phyloP scores from a whole-genome alignment of 2,329 filamentous ascomycete genomes.

The Xylariaceae sp. region DNA sequence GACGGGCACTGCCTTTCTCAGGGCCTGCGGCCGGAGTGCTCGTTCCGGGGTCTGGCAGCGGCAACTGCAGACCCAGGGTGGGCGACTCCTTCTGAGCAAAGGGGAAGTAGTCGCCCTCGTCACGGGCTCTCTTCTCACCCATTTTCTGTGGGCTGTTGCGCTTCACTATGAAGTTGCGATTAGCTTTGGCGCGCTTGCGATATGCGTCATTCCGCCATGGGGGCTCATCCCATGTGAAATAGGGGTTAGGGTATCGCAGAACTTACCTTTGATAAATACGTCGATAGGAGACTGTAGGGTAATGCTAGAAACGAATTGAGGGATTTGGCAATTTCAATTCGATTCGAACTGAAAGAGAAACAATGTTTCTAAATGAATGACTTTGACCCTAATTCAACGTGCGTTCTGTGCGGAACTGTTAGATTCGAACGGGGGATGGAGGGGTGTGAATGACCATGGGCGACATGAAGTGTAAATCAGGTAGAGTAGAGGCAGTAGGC shows the following conservation, averaged over 20 bases:
- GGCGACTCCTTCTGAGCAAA: background rate
- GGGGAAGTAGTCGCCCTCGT: conserved; percentile 11
- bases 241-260: background rate
- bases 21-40: background rate
- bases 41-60: background rate
- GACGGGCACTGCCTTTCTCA: conserved; percentile 28
- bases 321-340: too few relatives aligned
- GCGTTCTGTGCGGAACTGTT: conserved; percentile 1
- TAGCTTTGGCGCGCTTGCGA: background rate
- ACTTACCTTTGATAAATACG: background rate
- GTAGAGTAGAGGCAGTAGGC: too few relatives aligned
- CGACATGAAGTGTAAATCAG: too few relatives aligned
- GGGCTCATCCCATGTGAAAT: background rate
- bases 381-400: too few relatives aligned
- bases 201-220: background rate
- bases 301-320: background rate
- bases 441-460: background rate
- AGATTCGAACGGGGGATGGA: background rate
- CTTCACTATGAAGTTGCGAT: background rate
- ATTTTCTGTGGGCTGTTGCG: conserved; percentile 9
- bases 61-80: background rate
- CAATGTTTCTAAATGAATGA: too few relatives aligned
- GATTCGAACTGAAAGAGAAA: too few relatives aligned
- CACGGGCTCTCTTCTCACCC: conserved; percentile 12
- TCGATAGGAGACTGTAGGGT: background rate